phyloP scores from a whole-genome alignment of 1,284 basidiomycete species.

The Ganoderma sp. region DNA sequence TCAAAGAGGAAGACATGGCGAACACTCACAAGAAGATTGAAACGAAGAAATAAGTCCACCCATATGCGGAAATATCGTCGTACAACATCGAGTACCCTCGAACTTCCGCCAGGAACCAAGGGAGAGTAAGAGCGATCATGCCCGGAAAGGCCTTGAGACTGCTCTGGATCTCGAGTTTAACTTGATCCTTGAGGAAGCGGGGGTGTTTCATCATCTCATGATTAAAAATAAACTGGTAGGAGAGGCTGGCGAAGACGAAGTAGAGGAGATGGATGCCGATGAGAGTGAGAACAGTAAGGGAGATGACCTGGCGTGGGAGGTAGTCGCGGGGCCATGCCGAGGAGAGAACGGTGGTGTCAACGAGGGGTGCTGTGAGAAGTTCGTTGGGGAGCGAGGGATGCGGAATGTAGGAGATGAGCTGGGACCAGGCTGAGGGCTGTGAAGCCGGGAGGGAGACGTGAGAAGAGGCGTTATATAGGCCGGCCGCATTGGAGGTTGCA shows the following conservation, averaged over 20 bases:
- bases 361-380: slow-evolving; percentile 38
- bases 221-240: slow-evolving; percentile 92
- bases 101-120: slow-evolving; percentile 94
- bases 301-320: slow-evolving; percentile 79
- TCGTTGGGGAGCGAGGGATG: slow-evolving; percentile 56
- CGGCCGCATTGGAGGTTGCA: slow-evolving; percentile 37
- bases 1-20: neutral
- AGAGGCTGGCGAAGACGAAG: slow-evolving; percentile 84
- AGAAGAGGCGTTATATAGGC: slow-evolving; percentile 41
- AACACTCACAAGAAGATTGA: slow-evolving; percentile 66
- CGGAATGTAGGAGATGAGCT: slow-evolving; percentile 61
- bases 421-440: slow-evolving; percentile 53
- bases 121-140: slow-evolving; percentile 85
- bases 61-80: slow-evolving; percentile 75
- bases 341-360: slow-evolving; percentile 41
- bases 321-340: slow-evolving; percentile 85
- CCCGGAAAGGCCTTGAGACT: slow-evolving; percentile 82
- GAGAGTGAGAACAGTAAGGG: slow-evolving; percentile 78
- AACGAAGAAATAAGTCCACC: slow-evolving; percentile 66
- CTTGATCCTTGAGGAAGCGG: slow-evolving; percentile 89
- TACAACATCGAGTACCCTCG: slow-evolving; percentile 87
- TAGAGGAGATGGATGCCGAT: slow-evolving; percentile 85
- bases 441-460: slow-evolving; percentile 42
- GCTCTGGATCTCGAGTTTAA: slow-evolving; percentile 80
- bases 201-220: slow-evolving; percentile 97